Evolutionary conservation across 495 filamentous ascomycete species (phyloP).

Genomic region (Cairneyella variabilis): DNA sequence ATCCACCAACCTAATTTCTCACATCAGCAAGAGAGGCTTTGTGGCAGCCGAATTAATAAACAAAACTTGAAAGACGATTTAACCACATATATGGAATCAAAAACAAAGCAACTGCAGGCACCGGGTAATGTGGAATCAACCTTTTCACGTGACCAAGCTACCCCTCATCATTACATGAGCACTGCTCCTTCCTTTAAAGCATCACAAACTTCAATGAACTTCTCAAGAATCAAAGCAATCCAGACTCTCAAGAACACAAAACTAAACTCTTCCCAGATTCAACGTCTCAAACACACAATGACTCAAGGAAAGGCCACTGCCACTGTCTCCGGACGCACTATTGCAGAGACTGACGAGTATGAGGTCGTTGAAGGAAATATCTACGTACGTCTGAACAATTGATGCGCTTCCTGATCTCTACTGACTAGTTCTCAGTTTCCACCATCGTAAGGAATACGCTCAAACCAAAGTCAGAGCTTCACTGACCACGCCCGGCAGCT

Average conservation of each 20-base stretch:
- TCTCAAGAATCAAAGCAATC: background rate
- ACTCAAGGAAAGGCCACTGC: constrained; percentile 48
- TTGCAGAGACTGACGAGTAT: constrained; percentile 60
- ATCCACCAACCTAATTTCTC: too few relatives aligned
- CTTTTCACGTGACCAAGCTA: background rate
- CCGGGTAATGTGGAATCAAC: background rate
- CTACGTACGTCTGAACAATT: constrained; percentile 45
- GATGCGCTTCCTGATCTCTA: background rate
- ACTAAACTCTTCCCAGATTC: background rate
- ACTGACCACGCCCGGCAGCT: constrained; percentile 27
- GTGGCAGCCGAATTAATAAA: too few relatives aligned
- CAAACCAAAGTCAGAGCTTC: too few relatives aligned
- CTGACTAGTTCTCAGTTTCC: constrained; percentile 27
- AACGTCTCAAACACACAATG: constrained; percentile 2
- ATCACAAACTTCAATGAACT: too few relatives aligned
- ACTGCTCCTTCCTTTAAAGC: too few relatives aligned
- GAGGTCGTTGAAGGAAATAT: constrained; percentile 70
- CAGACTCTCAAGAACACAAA: background rate
- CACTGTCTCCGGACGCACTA: constrained; percentile 49
- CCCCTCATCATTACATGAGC: constrained; percentile 1
- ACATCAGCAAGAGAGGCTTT: too few relatives aligned
- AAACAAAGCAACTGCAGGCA: background rate
- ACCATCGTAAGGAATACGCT: constrained; percentile 28
- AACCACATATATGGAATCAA: background rate
- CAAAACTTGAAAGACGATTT: too few relatives aligned